A percentile compares a stretch with the other conserved stretches of the same genome.
These are phyloP conservation scores for Cordyceps cateniannulata DNA, from an alignment of 2,329 filamentous ascomycete genomes.

Conservation along the genomic window DNA sequence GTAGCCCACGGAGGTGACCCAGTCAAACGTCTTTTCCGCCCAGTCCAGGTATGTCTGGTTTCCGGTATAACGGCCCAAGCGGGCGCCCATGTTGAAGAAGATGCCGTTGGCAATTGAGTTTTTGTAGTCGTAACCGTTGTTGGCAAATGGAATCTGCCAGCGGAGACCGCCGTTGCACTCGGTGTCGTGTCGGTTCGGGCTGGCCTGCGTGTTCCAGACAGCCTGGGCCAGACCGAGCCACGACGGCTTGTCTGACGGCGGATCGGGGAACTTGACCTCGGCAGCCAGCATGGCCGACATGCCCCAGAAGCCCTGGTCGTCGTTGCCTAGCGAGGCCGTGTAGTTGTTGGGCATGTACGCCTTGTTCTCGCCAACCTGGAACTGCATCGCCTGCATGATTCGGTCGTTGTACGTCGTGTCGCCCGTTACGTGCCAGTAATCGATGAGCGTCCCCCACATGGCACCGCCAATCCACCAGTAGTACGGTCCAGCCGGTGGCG, in stretches of 20 bases:
- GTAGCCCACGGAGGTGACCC: conserved; percentile 49
- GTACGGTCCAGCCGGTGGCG: conserved; percentile 40
- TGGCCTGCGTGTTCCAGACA: conserved; percentile 55
- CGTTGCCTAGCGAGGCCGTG: conserved; percentile 50
- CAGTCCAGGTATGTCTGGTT: conserved; percentile 59
- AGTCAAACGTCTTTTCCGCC: conserved; percentile 58
- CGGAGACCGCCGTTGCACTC: conserved; percentile 56
- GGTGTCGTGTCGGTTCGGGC: conserved; percentile 50
- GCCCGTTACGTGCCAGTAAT: conserved; percentile 59
- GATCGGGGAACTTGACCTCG: conserved; percentile 51
- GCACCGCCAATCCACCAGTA: conserved; percentile 64
- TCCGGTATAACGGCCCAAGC: conserved; percentile 63
- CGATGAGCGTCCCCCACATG: conserved; percentile 56
- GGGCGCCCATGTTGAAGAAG: conserved; percentile 60
- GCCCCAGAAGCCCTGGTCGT: conserved; percentile 63
- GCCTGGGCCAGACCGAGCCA: conserved; percentile 55
- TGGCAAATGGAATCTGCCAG: conserved; percentile 72
- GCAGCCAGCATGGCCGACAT: conserved; percentile 57
- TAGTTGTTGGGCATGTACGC: conserved; percentile 52
- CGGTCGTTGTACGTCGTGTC: conserved; percentile 51
- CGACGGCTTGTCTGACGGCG: conserved; percentile 39
- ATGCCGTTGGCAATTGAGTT: conserved; percentile 56
- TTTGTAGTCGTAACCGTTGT: conserved; percentile 72
- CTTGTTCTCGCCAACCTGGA: conserved; percentile 44
- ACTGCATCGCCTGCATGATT: conserved; percentile 44